A percentile compares a stretch with the other conserved stretches of the same genome.
These are phyloP conservation scores for Alloteropsis semialata DNA, from an alignment of 176 grass and related monocot genomes.

Conservation along the genomic window DNA sequence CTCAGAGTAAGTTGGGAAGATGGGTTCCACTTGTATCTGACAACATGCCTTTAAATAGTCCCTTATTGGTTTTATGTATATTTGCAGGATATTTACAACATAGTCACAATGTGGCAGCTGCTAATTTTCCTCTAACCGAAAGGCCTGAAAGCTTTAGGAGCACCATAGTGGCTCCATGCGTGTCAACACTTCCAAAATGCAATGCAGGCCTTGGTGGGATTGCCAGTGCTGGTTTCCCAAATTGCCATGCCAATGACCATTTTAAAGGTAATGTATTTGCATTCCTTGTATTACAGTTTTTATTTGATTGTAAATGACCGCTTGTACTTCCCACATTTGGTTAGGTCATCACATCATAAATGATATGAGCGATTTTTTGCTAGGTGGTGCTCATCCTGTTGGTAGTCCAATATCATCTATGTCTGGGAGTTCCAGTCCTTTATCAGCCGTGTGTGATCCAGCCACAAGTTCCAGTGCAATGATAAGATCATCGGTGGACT, in stretches of 20 bases:
- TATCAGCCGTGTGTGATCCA: constrained; percentile 34
- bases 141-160: constrained; percentile 29
- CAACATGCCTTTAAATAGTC: background rate
- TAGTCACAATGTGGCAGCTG: constrained; percentile 23
- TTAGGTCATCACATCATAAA: constrained; percentile 1
- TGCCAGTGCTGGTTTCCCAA: constrained; percentile 12
- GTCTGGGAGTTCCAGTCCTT: constrained; percentile 40
- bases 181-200: constrained; percentile 24
- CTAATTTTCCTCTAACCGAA: constrained; percentile 21
- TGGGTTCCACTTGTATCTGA: background rate
- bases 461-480: constrained; percentile 31
- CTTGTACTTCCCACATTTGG: background rate
- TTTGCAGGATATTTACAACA: constrained; percentile 46
- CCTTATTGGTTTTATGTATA: constrained; percentile 21
- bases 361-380: constrained; percentile 18
- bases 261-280: constrained; percentile 29
- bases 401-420: constrained; percentile 36
- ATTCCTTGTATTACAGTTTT: background rate
- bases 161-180: constrained; percentile 16
- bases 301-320: background rate
- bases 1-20: constrained; percentile 52
- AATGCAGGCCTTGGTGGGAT: constrained; percentile 5
- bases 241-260: constrained; percentile 32
- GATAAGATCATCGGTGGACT: constrained; percentile 12
- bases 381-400: constrained; percentile 40